Evolutionary conservation across 1,284 basidiomycete species (phyloP).

Genomic region (Ceratobasidium sp.): DNA sequence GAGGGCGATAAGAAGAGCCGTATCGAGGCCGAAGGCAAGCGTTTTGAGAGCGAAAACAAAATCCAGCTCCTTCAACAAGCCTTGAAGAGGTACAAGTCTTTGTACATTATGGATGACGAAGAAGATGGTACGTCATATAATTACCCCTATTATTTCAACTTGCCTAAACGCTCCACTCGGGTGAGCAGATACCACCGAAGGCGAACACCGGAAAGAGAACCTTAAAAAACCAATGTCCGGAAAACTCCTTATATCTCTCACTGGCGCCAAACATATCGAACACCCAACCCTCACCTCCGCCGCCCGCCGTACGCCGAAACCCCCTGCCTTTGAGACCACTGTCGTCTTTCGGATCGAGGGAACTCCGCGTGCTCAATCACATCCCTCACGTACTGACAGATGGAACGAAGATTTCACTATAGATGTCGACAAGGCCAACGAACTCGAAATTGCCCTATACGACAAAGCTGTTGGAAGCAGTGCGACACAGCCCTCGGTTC

Average conservation of each 20-base stretch:
- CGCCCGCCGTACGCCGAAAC: constrained; percentile 78
- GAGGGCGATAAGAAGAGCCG: constrained; percentile 95
- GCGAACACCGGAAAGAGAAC: constrained; percentile 90
- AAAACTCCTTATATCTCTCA: constrained; percentile 88
- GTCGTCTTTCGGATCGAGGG: constrained; percentile 99
- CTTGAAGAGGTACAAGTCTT: constrained; percentile 94
- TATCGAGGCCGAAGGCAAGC: constrained; percentile 91
- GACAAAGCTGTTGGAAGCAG: constrained; percentile 80
- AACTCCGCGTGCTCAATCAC: constrained; percentile 89
- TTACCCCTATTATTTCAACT: background rate
- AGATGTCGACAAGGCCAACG: constrained; percentile 96
- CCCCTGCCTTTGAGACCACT: constrained; percentile 77
- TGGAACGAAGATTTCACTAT: constrained; percentile 99
- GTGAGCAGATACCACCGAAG: constrained; percentile 55
- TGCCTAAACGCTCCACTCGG: background rate
- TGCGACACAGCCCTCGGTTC: constrained; percentile 74
- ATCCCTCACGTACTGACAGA: constrained; percentile 90
- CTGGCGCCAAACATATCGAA: constrained; percentile 91
- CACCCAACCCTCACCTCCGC: constrained; percentile 57
- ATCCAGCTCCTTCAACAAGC: constrained; percentile 92
- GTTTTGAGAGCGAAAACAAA: constrained; percentile 94
- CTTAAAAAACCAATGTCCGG: constrained; percentile 93
- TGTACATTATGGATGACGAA: constrained; percentile 91
- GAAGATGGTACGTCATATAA: constrained; percentile 68
- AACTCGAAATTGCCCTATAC: constrained; percentile 96